Evolutionary conservation across 768 basidiomycete species (phyloP).

Genomic region (Dioszegia hungarica): DNA sequence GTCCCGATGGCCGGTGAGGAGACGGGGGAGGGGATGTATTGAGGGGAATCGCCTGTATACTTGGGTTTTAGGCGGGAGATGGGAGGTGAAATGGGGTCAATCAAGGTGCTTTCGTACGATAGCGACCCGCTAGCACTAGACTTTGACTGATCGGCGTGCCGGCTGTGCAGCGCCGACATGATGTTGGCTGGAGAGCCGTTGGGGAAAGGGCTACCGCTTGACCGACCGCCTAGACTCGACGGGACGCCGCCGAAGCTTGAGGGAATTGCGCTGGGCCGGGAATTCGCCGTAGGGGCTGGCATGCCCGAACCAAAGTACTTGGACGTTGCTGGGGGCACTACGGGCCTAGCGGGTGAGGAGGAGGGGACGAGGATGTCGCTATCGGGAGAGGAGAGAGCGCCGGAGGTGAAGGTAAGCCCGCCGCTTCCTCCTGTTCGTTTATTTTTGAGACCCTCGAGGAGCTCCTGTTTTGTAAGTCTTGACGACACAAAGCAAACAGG

Average conservation of each 20-base stretch:
- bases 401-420: neutral
- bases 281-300: neutral
- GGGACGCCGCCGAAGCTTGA: no score
- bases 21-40: slow-evolving; percentile 1
- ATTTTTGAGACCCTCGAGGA: neutral
- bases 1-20: slow-evolving; percentile 3
- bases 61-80: slow-evolving; percentile 24
- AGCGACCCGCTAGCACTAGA: neutral
- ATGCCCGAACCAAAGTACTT: slow-evolving; percentile 1
- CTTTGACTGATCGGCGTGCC: neutral
- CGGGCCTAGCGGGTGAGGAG: neutral
- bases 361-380: slow-evolving; percentile 8
- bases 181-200: slow-evolving; percentile 4
- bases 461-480: neutral
- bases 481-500: no score
- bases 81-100: slow-evolving; percentile 21
- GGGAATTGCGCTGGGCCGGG: neutral
- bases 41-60: slow-evolving; percentile 30
- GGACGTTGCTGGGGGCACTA: neutral
- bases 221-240: neutral
- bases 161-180: slow-evolving; percentile 6
- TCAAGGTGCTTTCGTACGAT: slow-evolving; percentile 3
- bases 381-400: slow-evolving; percentile 2
- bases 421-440: neutral
- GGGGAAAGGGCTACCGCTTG: neutral